These are phyloP conservation scores for Cryphonectria radicalis DNA, from an alignment of 2,329 filamentous ascomycete species.

Conservation along the genomic window DNA sequence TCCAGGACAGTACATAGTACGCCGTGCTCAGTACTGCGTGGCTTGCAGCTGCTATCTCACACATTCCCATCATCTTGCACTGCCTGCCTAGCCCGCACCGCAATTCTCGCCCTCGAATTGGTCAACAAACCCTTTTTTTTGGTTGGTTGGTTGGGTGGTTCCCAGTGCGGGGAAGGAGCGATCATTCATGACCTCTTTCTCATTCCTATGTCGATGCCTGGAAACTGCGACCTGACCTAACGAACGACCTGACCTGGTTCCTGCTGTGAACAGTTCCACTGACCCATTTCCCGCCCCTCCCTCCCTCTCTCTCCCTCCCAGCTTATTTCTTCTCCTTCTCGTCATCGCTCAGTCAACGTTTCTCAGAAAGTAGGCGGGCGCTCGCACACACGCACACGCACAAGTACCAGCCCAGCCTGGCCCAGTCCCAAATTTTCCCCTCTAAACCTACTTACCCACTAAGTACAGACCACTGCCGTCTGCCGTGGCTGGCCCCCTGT, in stretches of 20 bases:
- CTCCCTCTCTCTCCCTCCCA: neutral
- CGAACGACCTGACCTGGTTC: neutral
- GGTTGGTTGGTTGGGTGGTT: neutral
- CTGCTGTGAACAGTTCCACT: constrained; percentile 15
- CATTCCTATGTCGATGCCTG: neutral
- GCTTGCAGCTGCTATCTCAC: neutral
- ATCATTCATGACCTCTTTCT: neutral
- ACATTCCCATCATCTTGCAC: neutral
- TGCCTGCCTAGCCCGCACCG: neutral
- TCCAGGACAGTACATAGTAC: neutral
- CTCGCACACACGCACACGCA: too few species aligned
- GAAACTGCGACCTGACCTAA: neutral
- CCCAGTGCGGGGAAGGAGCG: neutral
- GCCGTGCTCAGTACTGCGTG: neutral
- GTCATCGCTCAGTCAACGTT: neutral
- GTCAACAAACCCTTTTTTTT: neutral
- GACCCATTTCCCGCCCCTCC: neutral
- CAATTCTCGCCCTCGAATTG: neutral
- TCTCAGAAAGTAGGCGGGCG: neutral
- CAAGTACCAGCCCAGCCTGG: neutral
- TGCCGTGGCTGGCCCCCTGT: neutral
- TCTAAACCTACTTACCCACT: neutral
- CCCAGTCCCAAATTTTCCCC: neutral
- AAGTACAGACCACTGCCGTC: neutral
- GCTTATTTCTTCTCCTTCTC: neutral